A percentile compares a stretch with the other conserved stretches of the same genome.
phyloP scores from a whole-genome alignment of 116 monocot species.

The Iris pallida region DNA sequence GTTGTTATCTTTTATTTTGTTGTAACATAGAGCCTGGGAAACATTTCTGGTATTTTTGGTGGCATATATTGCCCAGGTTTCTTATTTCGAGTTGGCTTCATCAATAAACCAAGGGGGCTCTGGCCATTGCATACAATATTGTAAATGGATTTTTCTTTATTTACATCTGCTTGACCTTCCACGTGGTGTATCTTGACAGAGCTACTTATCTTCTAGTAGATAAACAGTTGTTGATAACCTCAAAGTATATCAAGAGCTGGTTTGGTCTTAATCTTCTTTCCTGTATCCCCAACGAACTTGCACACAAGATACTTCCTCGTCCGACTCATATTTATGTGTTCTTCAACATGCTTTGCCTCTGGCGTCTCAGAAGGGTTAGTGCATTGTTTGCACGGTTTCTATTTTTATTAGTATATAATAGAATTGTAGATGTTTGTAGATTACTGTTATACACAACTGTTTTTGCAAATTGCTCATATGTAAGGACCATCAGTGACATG shows the following conservation, averaged over 20 bases:
- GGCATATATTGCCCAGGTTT: constrained; percentile 56
- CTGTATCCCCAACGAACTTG: constrained; percentile 37
- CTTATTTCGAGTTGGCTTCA: constrained; percentile 56
- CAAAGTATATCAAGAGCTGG: constrained; percentile 39
- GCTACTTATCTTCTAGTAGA: constrained; percentile 46
- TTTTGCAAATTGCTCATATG: no score
- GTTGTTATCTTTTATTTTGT: no score
- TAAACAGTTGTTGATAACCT: constrained; percentile 32
- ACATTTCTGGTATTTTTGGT: constrained; percentile 41
- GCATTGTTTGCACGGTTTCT: constrained; percentile 26
- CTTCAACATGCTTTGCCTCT: constrained; percentile 52
- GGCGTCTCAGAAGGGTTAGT: constrained; percentile 43
- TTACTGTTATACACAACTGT: no score
- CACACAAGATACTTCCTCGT: constrained; percentile 22
- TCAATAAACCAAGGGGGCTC: constrained; percentile 21
- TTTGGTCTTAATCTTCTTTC: constrained; percentile 46
- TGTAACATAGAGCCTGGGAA: constrained; percentile 28
- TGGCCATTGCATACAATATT: constrained; percentile 46
- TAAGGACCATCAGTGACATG: constrained; percentile 19
- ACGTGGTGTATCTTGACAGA: constrained; percentile 43
- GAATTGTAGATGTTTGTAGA: no score
- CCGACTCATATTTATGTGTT: constrained; percentile 20
- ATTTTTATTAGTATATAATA: no score
- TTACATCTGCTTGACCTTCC: constrained; percentile 59
- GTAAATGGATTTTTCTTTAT: constrained; percentile 56